These are phyloP conservation scores for Panellus pusillus DNA, from an alignment of 768 basidiomycete species.

Conservation along the genomic window DNA sequence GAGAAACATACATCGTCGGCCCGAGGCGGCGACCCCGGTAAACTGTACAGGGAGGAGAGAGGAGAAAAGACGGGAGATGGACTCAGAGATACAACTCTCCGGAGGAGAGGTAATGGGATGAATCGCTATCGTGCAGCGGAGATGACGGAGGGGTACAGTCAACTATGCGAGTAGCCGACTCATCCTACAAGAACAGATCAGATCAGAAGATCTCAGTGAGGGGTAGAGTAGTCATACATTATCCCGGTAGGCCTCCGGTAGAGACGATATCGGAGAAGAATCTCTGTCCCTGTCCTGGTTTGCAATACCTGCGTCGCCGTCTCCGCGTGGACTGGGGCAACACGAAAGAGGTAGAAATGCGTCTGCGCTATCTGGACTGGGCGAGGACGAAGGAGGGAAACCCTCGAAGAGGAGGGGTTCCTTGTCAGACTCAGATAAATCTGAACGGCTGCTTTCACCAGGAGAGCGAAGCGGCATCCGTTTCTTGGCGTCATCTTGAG, in stretches of 20 bases:
- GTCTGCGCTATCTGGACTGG: conserved; percentile 4
- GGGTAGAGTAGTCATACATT: background rate
- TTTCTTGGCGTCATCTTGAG: conserved; percentile 31
- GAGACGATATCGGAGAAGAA: conserved; percentile 11
- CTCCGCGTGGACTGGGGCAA: conserved; percentile 3
- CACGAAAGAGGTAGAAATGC: conserved; percentile 1
- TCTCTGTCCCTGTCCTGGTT: background rate
- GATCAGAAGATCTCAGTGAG: background rate
- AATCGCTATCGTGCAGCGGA: conserved; percentile 15
- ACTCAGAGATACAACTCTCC: conserved; percentile 2
- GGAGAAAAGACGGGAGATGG: conserved; percentile 6
- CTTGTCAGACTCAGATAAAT: conserved; percentile 4
- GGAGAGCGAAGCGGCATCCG: conserved; percentile 1
- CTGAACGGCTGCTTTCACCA: background rate
- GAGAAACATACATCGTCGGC: conserved; percentile 5
- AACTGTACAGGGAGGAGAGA: conserved; percentile 17
- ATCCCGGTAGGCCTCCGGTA: conserved; percentile 9
- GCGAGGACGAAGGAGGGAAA: conserved; percentile 3
- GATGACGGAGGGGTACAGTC: conserved; percentile 13
- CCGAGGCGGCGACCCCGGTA: conserved; percentile 5
- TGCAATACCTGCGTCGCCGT: background rate
- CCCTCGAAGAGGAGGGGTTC: conserved; percentile 4
- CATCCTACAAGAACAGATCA: conserved; percentile 6
- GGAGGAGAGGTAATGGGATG: conserved; percentile 16
- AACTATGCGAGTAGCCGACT: conserved; percentile 7